phyloP scores from a whole-genome alignment of 768 basidiomycete genomes.

The Agaricus bisporus region DNA sequence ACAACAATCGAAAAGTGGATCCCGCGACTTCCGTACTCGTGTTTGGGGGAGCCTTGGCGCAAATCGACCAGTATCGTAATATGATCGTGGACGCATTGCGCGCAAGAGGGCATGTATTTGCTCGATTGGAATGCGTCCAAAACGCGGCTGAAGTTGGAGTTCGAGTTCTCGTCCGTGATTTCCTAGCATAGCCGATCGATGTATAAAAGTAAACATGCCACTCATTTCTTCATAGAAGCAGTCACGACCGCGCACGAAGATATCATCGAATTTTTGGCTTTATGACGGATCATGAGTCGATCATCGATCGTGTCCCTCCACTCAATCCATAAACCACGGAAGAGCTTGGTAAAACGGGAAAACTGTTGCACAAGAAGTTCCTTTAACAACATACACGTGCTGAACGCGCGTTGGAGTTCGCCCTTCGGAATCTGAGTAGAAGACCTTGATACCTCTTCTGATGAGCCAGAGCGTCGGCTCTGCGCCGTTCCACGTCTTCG shows the following conservation, averaged over 20 bases:
- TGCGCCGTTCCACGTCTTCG: too few relatives aligned
- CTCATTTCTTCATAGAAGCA: too few relatives aligned
- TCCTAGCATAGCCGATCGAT: background rate
- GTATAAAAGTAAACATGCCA: too few relatives aligned
- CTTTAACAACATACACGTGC: background rate
- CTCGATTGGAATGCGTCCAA: conserved; percentile 14
- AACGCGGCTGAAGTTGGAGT: conserved; percentile 14
- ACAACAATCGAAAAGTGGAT: background rate
- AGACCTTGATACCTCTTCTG: background rate
- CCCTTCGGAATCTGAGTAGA: conserved; percentile 1
- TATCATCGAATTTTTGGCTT: too few relatives aligned
- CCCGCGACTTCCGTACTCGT: conserved; percentile 14
- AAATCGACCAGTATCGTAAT: conserved; percentile 13
- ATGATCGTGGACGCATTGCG: conserved; percentile 12
- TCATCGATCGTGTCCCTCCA: too few relatives aligned
- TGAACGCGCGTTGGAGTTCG: background rate
- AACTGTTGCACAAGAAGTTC: background rate
- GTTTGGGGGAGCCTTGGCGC: conserved; percentile 19
- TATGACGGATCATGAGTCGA: too few relatives aligned
- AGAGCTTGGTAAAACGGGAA: too few relatives aligned
- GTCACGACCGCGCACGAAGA: too few relatives aligned
- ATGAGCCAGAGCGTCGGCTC: too few relatives aligned
- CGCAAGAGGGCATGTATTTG: conserved; percentile 12
- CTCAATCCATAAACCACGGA: too few relatives aligned
- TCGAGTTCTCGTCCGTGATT: conserved; percentile 1